Conservation (phyloP, 176 grass and related monocot genomes). For the Alloteropsis semialata region DNA sequence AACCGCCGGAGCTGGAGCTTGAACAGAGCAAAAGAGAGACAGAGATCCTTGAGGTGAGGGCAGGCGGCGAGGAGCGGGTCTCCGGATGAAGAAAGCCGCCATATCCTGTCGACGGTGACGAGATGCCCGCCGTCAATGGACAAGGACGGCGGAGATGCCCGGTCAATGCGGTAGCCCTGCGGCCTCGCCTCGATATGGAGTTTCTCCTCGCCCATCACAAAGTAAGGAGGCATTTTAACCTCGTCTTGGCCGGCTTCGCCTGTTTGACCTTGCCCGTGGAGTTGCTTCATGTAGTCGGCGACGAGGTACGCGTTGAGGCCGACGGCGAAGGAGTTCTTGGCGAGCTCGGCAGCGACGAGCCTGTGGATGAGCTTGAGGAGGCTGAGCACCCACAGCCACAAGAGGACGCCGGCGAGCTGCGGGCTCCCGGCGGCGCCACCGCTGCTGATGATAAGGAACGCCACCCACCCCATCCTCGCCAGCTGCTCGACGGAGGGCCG, state of each 20-base stretch:
- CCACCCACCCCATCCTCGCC: conserved; percentile 53
- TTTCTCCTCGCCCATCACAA: conserved; percentile 51
- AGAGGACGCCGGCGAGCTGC: conserved; percentile 37
- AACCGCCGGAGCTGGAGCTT: conserved; percentile 54
- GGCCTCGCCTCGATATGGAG: conserved; percentile 39
- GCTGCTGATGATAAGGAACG: conserved; percentile 50
- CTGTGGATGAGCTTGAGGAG: conserved; percentile 50
- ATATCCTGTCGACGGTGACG: conserved; percentile 38
- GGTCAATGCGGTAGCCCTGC: conserved; percentile 33
- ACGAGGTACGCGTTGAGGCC: conserved; percentile 51
- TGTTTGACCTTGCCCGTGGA: conserved; percentile 11
- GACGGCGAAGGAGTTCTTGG: conserved; percentile 45
- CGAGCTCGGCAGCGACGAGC: conserved; percentile 40
- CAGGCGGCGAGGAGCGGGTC: conserved; percentile 14
- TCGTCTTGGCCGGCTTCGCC: neutral
- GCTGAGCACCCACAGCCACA: conserved; percentile 58
- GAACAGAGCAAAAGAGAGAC: conserved; percentile 41
- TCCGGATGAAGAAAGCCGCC: conserved; percentile 12
- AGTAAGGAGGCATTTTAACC: conserved; percentile 23
- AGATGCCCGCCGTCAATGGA: conserved; percentile 22
- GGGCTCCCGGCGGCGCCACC: conserved; percentile 33
- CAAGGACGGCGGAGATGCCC: neutral
- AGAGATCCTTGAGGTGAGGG: conserved; percentile 28
- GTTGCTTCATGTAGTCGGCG: conserved; percentile 53
- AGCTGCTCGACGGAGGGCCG: conserved; percentile 50